Percentiles rank a stretch among this genome's conserved stretches.
Evolutionary conservation across 768 basidiomycete species (phyloP).

Genomic region (Leccinum disarticulatum): DNA sequence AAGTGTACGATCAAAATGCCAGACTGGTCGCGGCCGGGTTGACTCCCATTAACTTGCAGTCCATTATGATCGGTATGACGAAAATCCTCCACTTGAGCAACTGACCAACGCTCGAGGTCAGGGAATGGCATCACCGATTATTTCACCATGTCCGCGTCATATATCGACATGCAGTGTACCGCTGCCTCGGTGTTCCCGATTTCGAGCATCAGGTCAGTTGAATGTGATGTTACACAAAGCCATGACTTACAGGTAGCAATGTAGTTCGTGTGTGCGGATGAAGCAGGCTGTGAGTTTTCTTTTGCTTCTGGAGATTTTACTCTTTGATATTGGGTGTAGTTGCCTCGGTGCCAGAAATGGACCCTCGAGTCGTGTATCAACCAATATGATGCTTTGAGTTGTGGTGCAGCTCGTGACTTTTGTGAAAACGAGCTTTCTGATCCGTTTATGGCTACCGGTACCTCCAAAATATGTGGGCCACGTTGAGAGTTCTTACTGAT

Average conservation of each 20-base stretch:
- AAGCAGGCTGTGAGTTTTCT: constrained; percentile 37
- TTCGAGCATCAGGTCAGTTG: constrained; percentile 32
- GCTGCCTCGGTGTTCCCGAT: constrained; percentile 48
- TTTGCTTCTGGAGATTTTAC: not conserved
- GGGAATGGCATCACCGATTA: constrained; percentile 49
- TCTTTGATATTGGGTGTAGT: constrained; percentile 35
- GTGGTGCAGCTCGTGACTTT: constrained; percentile 64
- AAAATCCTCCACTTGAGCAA: not conserved
- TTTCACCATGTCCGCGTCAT: constrained; percentile 39
- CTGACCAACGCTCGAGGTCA: constrained; percentile 11
- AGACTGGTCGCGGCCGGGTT: constrained; percentile 42
- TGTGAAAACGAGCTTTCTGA: constrained; percentile 49
- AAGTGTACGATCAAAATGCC: constrained; percentile 49
- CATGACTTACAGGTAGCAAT: not conserved
- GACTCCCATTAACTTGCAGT: constrained; percentile 50
- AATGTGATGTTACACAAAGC: not conserved
- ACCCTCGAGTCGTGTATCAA: constrained; percentile 62
- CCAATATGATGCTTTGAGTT: constrained; percentile 64
- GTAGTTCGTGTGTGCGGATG: constrained; percentile 41
- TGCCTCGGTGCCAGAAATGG: constrained; percentile 68
- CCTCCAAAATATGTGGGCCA: constrained; percentile 7
- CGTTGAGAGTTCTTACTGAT: not conserved
- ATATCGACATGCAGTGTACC: constrained; percentile 58
- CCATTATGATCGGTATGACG: constrained; percentile 47
- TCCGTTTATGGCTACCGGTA: constrained; percentile 35